Evolutionary conservation across 805 yeast species (phyloP).

Genomic region (Candida alai): DNA sequence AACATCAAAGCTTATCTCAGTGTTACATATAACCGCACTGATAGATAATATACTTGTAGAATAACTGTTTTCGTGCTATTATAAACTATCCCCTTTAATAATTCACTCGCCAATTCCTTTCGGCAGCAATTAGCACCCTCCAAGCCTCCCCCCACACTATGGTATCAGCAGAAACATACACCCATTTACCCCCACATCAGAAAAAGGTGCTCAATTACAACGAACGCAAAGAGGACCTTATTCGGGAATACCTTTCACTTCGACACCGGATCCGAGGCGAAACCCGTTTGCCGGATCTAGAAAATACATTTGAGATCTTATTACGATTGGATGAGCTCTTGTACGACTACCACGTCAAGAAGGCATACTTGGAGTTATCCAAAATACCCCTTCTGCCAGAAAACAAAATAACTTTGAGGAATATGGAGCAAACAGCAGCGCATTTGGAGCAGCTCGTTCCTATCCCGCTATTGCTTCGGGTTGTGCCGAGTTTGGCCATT

Average conservation of each 20-base stretch:
- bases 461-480: conserved; percentile 15
- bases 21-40: too few species aligned
- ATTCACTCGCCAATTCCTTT: too few species aligned
- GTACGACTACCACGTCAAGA: conserved; percentile 22
- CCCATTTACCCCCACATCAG: background rate
- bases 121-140: too few species aligned
- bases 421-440: conserved; percentile 14
- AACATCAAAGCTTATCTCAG: too few species aligned
- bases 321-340: conserved; percentile 24
- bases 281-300: conserved; percentile 10
- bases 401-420: conserved; percentile 13
- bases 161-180: too few species aligned
- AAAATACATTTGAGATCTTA: conserved; percentile 15
- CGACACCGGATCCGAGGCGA: conserved; percentile 8
- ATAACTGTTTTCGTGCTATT: too few species aligned
- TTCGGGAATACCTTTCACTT: conserved; percentile 12
- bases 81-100: too few species aligned
- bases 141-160: too few species aligned
- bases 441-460: conserved; percentile 21
- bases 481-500: conserved; percentile 20
- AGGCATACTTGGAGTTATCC: conserved; percentile 21
- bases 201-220: conserved; percentile 18
- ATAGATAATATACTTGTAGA: too few species aligned
- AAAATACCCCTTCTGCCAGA: conserved; percentile 9
- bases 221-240: conserved; percentile 12